phyloP scores from a whole-genome alignment of 148 eudicot genomes.

The Nepenthes mirabilis region DNA sequence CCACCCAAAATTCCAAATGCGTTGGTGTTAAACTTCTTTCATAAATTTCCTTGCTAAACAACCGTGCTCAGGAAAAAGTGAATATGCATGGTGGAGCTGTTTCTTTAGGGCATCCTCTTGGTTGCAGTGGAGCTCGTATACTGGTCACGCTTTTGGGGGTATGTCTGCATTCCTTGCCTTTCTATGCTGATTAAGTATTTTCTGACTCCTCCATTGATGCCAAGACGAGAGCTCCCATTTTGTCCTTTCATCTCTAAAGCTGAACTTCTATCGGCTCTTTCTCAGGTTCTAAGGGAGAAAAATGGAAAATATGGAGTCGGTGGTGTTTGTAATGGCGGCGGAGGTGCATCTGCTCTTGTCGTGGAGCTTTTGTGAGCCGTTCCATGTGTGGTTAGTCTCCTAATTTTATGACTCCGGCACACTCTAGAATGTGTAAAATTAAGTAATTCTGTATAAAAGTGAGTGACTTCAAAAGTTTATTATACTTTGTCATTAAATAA shows the following conservation, averaged over 20 bases:
- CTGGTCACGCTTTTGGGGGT: slow-evolving; percentile 93
- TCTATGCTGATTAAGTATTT: background rate
- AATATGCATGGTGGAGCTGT: slow-evolving; percentile 98
- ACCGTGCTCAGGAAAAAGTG: slow-evolving; percentile 57
- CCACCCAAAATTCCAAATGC: background rate
- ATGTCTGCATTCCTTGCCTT: slow-evolving; percentile 7
- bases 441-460: no score
- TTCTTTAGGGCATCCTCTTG: slow-evolving; percentile 96
- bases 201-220: background rate
- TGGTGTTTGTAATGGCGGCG: slow-evolving; percentile 98
- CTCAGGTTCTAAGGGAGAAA: slow-evolving; percentile 75
- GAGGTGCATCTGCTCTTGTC: slow-evolving; percentile 93
- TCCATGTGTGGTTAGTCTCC: slow-evolving; percentile 19
- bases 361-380: slow-evolving; percentile 56
- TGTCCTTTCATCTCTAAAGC: background rate
- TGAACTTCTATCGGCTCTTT: background rate
- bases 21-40: background rate
- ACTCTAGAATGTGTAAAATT: no score
- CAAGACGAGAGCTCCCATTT: no score
- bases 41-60: slow-evolving; percentile 2
- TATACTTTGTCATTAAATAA: no score
- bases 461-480: no score
- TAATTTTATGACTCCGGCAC: no score
- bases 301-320: slow-evolving; percentile 77
- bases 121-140: slow-evolving; percentile 99